Conservation (phyloP, 306 rosid genomes). For the Citrullus colocynthis region DNA sequence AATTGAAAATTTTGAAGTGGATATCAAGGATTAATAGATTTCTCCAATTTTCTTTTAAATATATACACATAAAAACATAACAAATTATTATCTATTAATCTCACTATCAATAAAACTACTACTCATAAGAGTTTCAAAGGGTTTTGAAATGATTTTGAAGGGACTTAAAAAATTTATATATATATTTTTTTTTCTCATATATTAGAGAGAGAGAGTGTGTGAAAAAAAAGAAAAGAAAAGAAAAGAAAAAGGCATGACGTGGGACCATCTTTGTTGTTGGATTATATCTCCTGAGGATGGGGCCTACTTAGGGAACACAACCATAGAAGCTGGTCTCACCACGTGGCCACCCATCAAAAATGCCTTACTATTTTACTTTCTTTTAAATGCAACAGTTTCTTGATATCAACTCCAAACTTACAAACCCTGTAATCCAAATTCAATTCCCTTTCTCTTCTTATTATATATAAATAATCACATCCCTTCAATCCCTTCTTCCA, state of each 20-base stretch:
- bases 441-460: neutral
- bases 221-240: no score
- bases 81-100: no score
- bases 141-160: no score
- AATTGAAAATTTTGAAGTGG: no score
- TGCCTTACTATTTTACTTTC: slow-evolving; percentile 14
- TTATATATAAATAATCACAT: slow-evolving; percentile 30
- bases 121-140: no score
- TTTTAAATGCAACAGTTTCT: neutral
- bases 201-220: no score
- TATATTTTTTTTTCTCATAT: no score
- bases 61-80: no score
- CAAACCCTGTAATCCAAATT: neutral
- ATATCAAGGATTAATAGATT: no score
- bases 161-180: neutral
- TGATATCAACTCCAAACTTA: slow-evolving; percentile 2
- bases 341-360: slow-evolving; percentile 42
- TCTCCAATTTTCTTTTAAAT: no score
- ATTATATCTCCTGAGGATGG: slow-evolving; percentile 34
- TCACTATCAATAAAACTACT: no score
- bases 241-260: slow-evolving; percentile 1
- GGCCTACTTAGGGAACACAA: slow-evolving; percentile 33
- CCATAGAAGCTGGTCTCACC: slow-evolving; percentile 41
- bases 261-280: slow-evolving; percentile 34
- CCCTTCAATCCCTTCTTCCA: slow-evolving; percentile 15